These are phyloP conservation scores for Mycosarcoma maydis DNA, from an alignment of 1,284 basidiomycete genomes.

Conservation along the genomic window DNA sequence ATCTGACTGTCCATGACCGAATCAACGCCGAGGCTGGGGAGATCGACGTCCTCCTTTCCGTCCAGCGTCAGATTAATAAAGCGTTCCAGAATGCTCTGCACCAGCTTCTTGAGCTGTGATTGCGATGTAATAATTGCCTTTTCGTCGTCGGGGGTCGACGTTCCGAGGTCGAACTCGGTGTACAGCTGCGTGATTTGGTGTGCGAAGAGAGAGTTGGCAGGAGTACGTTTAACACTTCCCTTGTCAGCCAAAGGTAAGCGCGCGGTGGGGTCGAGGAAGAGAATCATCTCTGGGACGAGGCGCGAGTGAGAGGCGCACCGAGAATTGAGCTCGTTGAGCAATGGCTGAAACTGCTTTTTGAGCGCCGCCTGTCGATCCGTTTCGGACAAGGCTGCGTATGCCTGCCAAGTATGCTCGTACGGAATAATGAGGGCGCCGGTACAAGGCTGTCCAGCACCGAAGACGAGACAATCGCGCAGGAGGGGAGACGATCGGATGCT, in stretches of 20 bases:
- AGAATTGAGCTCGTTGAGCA: conserved; percentile 28
- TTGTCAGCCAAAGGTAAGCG: conserved; percentile 38
- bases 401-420: conserved; percentile 69
- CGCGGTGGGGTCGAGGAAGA: conserved; percentile 5
- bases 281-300: conserved; percentile 43
- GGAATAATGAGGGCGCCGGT: conserved; percentile 73
- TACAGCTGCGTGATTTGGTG: conserved; percentile 31
- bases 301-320: conserved; percentile 42
- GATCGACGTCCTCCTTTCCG: conserved; percentile 61
- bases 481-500: conserved; percentile 57
- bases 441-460: conserved; percentile 72
- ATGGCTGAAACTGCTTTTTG: conserved; percentile 25
- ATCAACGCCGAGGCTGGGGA: conserved; percentile 72
- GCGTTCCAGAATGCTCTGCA: conserved; percentile 20
- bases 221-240: conserved; percentile 33
- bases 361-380: conserved; percentile 22
- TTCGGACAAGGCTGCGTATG: conserved; percentile 34
- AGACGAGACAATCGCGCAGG: conserved; percentile 72
- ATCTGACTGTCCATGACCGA: conserved; percentile 73
- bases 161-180: conserved; percentile 34
- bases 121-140: conserved; percentile 9
- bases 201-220: conserved; percentile 21
- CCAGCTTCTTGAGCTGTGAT: conserved; percentile 13
- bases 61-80: conserved; percentile 55
- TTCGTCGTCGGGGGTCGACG: conserved; percentile 22